Base-by-base conservation (phyloP, 2,329 filamentous ascomycete species). In the Pseudophaeomoniella oleicola region DNA sequence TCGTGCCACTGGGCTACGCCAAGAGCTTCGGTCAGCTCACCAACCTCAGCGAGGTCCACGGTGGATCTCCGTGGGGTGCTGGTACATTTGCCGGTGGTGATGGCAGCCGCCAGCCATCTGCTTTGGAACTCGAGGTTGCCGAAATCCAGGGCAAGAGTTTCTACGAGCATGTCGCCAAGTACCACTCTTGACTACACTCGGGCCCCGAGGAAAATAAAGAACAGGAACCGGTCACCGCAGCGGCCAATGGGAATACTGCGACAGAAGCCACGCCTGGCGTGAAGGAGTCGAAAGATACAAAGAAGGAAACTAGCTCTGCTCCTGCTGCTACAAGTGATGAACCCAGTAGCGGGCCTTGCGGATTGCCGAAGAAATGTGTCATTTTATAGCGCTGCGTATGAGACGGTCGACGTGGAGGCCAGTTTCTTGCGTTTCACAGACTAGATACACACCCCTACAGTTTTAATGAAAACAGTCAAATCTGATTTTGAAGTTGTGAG, bases 1-100 rank as follows among this genome's bases (percentile, higher is more conserved):
- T 81, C 59, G 86, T 96, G n/a, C 90, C 90, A 34, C 71, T 96
- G 37, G 90, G 90, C 38, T 96, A 93, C 70, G 79, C 82, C 63
- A 82, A 78, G 51, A 64, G 75, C 35, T 94, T 94, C 55, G 56
- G 55, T 41, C 62, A 75, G 44, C 62, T 94, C 46, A 56, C 77
- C 46, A 78, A 87, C 62, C 59, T 94, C 22, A 55, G 55, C 18
- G 86, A 94, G 68, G 70, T 90, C 44, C 83, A 82, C 57, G 90
- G 90, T 53, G 90, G 90, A 43, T 76, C 72, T 42, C 71, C 90
- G 29, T 98, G 90, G 90, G 90, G 88, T 51, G 87, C 88, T 19
- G 90, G 90, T 55, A 94, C 88, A 46, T 92, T 94, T 50, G 69
- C 87, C 44, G 67, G 56, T 42, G 67, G 55, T 41, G 85, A 94